Conservation (phyloP, 768 basidiomycete species). For the Trametes sanguinea region DNA sequence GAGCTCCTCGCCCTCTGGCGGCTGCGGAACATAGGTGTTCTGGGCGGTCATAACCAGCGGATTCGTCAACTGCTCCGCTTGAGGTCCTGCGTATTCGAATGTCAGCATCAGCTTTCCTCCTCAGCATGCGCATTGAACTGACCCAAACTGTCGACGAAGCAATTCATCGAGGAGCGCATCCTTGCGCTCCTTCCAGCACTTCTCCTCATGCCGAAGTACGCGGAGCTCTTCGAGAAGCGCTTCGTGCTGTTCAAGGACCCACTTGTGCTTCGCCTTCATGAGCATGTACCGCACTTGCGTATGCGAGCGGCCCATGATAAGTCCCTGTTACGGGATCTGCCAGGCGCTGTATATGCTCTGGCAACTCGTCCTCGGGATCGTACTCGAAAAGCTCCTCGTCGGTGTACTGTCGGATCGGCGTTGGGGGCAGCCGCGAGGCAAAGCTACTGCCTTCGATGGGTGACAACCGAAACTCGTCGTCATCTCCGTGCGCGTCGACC, state of each 20-base stretch:
- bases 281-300: conserved; percentile 70
- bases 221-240: conserved; percentile 66
- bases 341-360: conserved; percentile 52
- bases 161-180: conserved; percentile 61
- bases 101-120: neutral
- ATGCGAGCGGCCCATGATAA: conserved; percentile 71
- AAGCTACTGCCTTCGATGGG: conserved; percentile 39
- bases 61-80: conserved; percentile 27
- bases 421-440: conserved; percentile 14
- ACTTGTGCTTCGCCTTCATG: conserved; percentile 77
- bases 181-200: conserved; percentile 57
- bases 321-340: conserved; percentile 60
- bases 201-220: conserved; percentile 51
- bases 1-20: conserved; percentile 10
- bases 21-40: conserved; percentile 14
- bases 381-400: conserved; percentile 29
- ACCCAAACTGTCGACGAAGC: conserved; percentile 55
- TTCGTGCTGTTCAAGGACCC: conserved; percentile 68
- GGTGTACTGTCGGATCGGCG: conserved; percentile 25
- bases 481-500: conserved; percentile 37
- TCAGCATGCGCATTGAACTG: conserved; percentile 20
- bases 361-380: conserved; percentile 50
- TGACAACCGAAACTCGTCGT: conserved; percentile 42
- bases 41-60: conserved; percentile 26
- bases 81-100: conserved; percentile 9